Percentiles rank a stretch among this genome's conserved stretches.
Evolutionary conservation across 352 stramenopile genomes (phyloP).

Genomic region (Globisporangium splendens): DNA sequence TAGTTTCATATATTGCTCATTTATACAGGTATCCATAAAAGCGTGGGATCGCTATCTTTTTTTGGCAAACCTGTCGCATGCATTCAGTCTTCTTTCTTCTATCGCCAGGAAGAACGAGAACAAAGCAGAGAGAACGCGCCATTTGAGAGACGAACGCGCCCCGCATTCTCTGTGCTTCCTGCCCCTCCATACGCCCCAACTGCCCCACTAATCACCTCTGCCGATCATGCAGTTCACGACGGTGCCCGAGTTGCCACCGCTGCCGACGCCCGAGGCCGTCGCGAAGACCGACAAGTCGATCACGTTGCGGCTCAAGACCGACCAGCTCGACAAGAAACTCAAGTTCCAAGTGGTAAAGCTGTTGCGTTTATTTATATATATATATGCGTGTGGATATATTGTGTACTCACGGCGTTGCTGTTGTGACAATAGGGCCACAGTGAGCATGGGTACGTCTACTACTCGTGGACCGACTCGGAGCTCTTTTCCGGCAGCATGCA

Average conservation of each 20-base stretch:
- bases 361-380: no score
- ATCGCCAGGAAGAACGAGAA: no score
- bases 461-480: conserved; percentile 81
- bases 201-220: not conserved
- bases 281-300: conserved; percentile 77
- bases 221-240: conserved; percentile 37
- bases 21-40: no score
- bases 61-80: no score
- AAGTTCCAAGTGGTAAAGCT: conserved; percentile 68
- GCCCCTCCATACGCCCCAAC: no score
- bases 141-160: no score
- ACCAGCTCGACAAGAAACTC: conserved; percentile 41
- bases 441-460: conserved; percentile 86
- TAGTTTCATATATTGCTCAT: no score
- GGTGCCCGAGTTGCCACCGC: conserved; percentile 62
- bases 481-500: conserved; percentile 50
- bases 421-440: conserved; percentile 49
- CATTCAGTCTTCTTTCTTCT: no score
- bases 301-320: conserved; percentile 48
- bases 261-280: conserved; percentile 54
- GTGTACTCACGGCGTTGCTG: not conserved
- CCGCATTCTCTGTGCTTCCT: no score
- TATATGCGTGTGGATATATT: not conserved
- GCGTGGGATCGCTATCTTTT: no score
- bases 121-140: no score